Evolutionary conservation across 192 early-diverging fungal species (phyloP), one percentile per base, ranked within the genome.

Genomic region (Lobosporangium transversale): DNA sequence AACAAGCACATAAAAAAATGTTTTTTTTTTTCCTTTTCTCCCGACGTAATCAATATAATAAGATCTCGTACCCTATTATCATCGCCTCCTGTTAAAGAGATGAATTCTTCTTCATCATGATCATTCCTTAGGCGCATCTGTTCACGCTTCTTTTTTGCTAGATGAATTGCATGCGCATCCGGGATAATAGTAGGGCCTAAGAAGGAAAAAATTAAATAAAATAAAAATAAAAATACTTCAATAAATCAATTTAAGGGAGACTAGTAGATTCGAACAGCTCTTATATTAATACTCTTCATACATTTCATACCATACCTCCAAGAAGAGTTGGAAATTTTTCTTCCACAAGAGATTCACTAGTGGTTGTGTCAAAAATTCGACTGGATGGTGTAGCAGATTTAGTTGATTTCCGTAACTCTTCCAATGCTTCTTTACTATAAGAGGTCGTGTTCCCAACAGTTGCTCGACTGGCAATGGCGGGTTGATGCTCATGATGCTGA

Each of bases 91-190:
- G 69, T 54, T 36, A 82, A 66, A 26, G 81, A 66, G 33, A 82
- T 79, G 49, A 79, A 82, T 18, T 82, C 81, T 58, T 62, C 57
- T 40, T 58, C 64, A 26, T 56, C 66, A 3, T 24, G 47, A 31
- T 65, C 66, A 26, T 68, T 67, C 44, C 79, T 74, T 54, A 85
- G 71, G 45, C 87, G 68, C 62, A 76, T 50, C 49, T 82, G 80
- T 36, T 86, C 85, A 27, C 85, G 63, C 53, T 84, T 80, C 58
- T 85, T 86, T 36, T 84, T 88, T 17, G 87, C 87, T 0, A 83
- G 78, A 52, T 81, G 75, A 49, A 88, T 86, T 11, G 81, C 81
- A 37, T 63, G 58, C 7, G 82, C 80, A 43, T 86, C 83, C 20
- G 87, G 85, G 29, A 88, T 86, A 45, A 76, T 76, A 1, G 65